These are phyloP conservation scores for Mycena crocata DNA, from an alignment of 768 basidiomycete species.

Conservation along the genomic window DNA sequence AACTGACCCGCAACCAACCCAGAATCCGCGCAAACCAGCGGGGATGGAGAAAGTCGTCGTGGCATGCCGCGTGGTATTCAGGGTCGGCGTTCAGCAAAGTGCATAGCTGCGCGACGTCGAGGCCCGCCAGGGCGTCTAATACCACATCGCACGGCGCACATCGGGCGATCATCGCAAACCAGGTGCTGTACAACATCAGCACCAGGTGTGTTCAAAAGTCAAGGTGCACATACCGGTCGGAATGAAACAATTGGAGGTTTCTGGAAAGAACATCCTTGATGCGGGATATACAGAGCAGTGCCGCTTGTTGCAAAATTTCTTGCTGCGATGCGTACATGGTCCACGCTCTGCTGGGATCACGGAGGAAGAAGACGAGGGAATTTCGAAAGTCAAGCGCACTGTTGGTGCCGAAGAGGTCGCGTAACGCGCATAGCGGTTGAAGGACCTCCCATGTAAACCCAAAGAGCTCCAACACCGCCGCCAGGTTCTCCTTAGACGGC, in stretches of 20 bases:
- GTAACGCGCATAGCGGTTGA: background rate
- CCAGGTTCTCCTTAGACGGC: background rate
- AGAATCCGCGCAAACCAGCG: background rate
- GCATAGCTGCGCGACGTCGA: slow-evolving; percentile 4
- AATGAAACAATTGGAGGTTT: background rate
- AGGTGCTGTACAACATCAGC: background rate
- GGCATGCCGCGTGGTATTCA: slow-evolving; percentile 3
- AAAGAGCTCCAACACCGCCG: background rate
- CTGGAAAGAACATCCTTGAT: background rate
- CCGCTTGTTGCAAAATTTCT: background rate
- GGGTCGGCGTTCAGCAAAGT: background rate
- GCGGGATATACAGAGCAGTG: slow-evolving; percentile 5
- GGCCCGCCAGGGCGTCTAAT: background rate
- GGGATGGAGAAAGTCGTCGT: background rate
- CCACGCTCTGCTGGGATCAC: background rate
- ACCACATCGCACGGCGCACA: background rate
- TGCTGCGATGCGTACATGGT: background rate
- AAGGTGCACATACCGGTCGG: background rate
- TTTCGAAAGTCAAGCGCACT: no score
- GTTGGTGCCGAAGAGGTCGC: background rate
- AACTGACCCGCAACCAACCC: background rate
- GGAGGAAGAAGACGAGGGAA: background rate
- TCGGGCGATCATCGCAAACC: background rate
- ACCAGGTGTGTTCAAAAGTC: background rate
- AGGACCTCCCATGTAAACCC: slow-evolving; percentile 3